phyloP scores from a whole-genome alignment of 106 monocot genomes.

The Chionographis japonica region DNA sequence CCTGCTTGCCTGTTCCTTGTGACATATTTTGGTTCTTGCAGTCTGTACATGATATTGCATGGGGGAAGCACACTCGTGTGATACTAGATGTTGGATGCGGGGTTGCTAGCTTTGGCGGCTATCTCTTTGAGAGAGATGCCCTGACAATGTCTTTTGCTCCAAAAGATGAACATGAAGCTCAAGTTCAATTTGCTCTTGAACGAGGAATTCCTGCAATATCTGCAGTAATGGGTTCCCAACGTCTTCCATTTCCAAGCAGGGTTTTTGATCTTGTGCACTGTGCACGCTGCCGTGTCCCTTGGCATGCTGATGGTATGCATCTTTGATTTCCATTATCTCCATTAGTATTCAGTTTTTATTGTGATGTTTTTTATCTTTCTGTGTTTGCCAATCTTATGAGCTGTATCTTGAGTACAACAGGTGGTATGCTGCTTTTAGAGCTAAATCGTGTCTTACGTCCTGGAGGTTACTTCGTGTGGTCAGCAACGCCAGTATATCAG shows the following conservation, averaged over 20 bases:
- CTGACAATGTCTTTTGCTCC: slow-evolving; percentile 93
- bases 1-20: not conserved
- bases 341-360: not conserved
- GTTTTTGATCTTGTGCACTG: slow-evolving; percentile 89
- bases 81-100: slow-evolving; percentile 94
- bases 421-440: slow-evolving; percentile 80
- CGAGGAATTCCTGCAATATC: slow-evolving; percentile 95
- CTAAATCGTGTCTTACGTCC: slow-evolving; percentile 85
- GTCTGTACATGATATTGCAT: slow-evolving; percentile 61
- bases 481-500: slow-evolving; percentile 97
- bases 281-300: slow-evolving; percentile 94
- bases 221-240: slow-evolving; percentile 93
- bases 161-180: slow-evolving; percentile 97
- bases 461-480: slow-evolving; percentile 94
- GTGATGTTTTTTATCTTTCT: not conserved
- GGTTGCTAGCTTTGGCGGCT: slow-evolving; percentile 92
- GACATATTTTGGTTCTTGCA: slow-evolving; percentile 13
- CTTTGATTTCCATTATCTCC: not conserved
- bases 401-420: slow-evolving; percentile 16
- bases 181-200: slow-evolving; percentile 90
- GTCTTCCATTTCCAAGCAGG: slow-evolving; percentile 71
- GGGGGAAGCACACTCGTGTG: slow-evolving; percentile 85
- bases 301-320: slow-evolving; percentile 74
- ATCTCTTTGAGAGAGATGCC: slow-evolving; percentile 85
- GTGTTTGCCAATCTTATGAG: not conserved